A percentile compares a stretch with the other conserved stretches of the same genome.
Evolutionary conservation across 1,139 yeast species (phyloP).

Genomic region (Starmera stellimalicola): DNA sequence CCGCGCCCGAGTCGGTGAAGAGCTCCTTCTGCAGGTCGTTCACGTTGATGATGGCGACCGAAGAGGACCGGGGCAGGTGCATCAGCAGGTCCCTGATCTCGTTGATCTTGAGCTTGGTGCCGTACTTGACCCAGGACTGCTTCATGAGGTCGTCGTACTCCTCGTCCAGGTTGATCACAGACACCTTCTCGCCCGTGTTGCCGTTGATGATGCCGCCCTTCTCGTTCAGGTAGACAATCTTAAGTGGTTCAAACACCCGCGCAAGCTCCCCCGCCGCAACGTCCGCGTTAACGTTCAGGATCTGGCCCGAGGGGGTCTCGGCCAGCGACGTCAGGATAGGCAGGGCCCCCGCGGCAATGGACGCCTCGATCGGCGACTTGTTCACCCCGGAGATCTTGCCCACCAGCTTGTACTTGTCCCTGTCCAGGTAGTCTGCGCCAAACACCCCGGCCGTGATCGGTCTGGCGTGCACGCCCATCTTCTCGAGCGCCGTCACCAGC

Average conservation of each 20-base stretch:
- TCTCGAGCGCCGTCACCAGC: conserved; percentile 90
- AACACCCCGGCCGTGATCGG: conserved; percentile 98
- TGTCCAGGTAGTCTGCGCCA: conserved; percentile 84
- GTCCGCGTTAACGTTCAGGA: conserved; percentile 94
- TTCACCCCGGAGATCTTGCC: conserved; percentile 84
- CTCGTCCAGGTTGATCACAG: conserved; percentile 88
- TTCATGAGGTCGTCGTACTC: conserved; percentile 87
- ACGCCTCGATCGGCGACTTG: conserved; percentile 88
- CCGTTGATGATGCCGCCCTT: conserved; percentile 97
- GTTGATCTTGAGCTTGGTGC: conserved; percentile 91
- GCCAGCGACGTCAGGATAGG: conserved; percentile 96
- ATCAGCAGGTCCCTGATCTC: conserved; percentile 92
- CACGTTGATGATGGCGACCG: conserved; percentile 95
- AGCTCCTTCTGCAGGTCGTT: conserved; percentile 93
- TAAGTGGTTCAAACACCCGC: conserved; percentile 91
- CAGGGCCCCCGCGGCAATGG: conserved; percentile 91
- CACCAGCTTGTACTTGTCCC: conserved; percentile 84
- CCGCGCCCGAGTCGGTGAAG: conserved; percentile 98
- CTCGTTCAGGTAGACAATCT: conserved; percentile 91
- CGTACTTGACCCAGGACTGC: conserved; percentile 97
- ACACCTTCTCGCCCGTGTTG: conserved; percentile 79
- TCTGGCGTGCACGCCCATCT: conserved; percentile 95
- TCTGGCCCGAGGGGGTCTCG: conserved; percentile 93
- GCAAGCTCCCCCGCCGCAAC: conserved; percentile 99
- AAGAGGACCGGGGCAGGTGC: conserved; percentile 91